These are phyloP conservation scores for Pythium volutum DNA, from an alignment of 352 stramenopile genomes.

Conservation along the genomic window DNA sequence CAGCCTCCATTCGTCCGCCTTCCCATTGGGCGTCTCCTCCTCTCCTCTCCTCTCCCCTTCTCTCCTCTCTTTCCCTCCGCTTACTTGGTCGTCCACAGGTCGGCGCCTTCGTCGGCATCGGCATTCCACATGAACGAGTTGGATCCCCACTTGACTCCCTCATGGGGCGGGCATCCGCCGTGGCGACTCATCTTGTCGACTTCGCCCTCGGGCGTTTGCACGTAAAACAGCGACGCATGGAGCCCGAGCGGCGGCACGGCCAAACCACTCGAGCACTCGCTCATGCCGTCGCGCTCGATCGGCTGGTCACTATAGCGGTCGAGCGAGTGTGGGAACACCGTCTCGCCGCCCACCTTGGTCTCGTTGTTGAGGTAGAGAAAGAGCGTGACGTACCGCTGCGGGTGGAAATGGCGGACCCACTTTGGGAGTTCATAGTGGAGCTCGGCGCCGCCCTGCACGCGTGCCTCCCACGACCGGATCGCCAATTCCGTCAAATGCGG, in stretches of 20 bases:
- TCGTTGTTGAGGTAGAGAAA: conserved; percentile 98
- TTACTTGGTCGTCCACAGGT: conserved; percentile 80
- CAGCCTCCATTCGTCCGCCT: too few relatives aligned
- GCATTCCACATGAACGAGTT: conserved; percentile 90
- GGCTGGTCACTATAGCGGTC: conserved; percentile 66
- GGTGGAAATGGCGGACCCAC: conserved; percentile 75
- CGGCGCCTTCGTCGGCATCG: conserved; percentile 72
- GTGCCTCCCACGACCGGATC: conserved; percentile 70
- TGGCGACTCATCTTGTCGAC: conserved; percentile 76
- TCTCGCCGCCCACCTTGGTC: conserved; percentile 93
- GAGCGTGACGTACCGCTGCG: conserved; percentile 95
- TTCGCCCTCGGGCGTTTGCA: conserved; percentile 74
- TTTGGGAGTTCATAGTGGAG: conserved; percentile 62
- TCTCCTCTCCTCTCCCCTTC: too few relatives aligned
- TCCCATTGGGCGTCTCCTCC: neutral
- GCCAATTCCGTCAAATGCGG: conserved; percentile 52
- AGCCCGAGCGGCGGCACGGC: conserved; percentile 68
- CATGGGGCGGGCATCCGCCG: conserved; percentile 78
- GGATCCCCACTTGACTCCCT: conserved; percentile 82
- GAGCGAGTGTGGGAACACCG: conserved; percentile 93
- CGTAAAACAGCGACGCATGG: conserved; percentile 83
- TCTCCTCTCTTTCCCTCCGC: too few relatives aligned
- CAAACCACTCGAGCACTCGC: conserved; percentile 72
- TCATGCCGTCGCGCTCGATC: conserved; percentile 76
- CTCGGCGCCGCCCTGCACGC: conserved; percentile 23